Evolutionary conservation across 73 alveolate species (phyloP).

Genomic region (Urostyla sp.): DNA sequence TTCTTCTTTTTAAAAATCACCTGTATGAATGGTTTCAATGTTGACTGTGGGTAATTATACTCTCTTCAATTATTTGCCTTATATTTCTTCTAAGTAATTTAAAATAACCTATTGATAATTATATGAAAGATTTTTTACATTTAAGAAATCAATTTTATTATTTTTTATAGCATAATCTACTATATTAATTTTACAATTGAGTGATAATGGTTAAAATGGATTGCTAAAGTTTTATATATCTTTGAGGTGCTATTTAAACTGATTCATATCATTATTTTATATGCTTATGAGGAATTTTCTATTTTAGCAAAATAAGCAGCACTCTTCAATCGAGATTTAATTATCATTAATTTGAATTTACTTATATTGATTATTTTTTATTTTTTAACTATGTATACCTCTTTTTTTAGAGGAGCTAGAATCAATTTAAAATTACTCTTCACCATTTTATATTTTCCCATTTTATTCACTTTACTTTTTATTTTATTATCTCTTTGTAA

Average conservation of each 20-base stretch:
- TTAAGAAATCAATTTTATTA: slow-evolving; percentile 48
- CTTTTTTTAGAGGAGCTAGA: too few species aligned
- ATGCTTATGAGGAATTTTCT: slow-evolving; percentile 19
- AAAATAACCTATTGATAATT: slow-evolving; percentile 53
- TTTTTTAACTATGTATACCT: too few species aligned
- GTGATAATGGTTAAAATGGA: background rate
- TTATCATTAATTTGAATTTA: too few species aligned
- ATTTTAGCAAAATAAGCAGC: slow-evolving; percentile 64
- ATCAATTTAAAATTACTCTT: too few species aligned
- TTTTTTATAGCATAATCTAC: background rate
- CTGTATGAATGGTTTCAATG: too few species aligned
- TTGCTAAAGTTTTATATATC: slow-evolving; percentile 15
- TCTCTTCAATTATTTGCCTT: slow-evolving; percentile 82
- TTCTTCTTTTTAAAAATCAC: slow-evolving; percentile 85
- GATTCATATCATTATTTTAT: background rate
- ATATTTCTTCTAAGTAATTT: slow-evolving; percentile 71
- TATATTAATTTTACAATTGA: slow-evolving; percentile 21
- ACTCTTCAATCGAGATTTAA: slow-evolving; percentile 46
- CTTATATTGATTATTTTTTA: too few species aligned
- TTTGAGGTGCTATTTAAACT: slow-evolving; percentile 2
- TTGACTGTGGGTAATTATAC: slow-evolving; percentile 83
- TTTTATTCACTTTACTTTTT: too few species aligned
- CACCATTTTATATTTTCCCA: too few species aligned
- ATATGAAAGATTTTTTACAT: slow-evolving; percentile 14
- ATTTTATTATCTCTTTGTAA: too few species aligned